Percentiles rank a stretch among this genome's conserved stretches.
These are phyloP conservation scores for Sordaria brevicollis DNA, from an alignment of 495 filamentous ascomycete genomes.

Conservation along the genomic window DNA sequence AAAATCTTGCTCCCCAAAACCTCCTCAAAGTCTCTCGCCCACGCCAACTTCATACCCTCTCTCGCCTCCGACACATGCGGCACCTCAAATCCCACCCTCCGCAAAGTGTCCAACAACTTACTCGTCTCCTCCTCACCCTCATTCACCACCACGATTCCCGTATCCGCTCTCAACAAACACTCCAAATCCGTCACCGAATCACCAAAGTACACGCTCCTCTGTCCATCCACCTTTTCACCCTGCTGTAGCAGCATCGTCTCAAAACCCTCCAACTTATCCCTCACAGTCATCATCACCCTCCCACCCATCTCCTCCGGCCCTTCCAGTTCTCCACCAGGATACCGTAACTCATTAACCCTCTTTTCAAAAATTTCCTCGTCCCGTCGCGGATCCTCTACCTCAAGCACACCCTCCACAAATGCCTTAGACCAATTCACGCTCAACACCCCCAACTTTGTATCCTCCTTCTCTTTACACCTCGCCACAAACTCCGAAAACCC, in stretches of 20 bases:
- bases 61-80: slow-evolving; percentile 16
- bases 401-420: slow-evolving; percentile 27
- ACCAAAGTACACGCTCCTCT: slow-evolving; percentile 18
- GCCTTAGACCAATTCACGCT: slow-evolving; percentile 36
- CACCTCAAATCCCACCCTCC: slow-evolving; percentile 26
- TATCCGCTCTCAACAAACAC: slow-evolving; percentile 25
- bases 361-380: neutral
- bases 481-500: slow-evolving; percentile 26
- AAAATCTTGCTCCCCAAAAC: slow-evolving; percentile 9
- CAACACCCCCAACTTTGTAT: slow-evolving; percentile 25
- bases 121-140: slow-evolving; percentile 12
- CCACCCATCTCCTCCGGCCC: slow-evolving; percentile 22
- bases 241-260: neutral
- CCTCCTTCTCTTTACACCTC: neutral
- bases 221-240: neutral
- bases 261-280: slow-evolving; percentile 17
- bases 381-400: neutral
- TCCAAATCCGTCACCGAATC: slow-evolving; percentile 25
- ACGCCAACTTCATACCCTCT: slow-evolving; percentile 6
- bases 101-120: slow-evolving; percentile 23
- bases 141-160: slow-evolving; percentile 30
- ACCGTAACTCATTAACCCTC: slow-evolving; percentile 21
- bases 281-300: slow-evolving; percentile 11
- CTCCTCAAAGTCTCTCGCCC: slow-evolving; percentile 22
- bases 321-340: slow-evolving; percentile 18